Evolutionary conservation across 306 rosid species (phyloP).

Genomic region (Dicorynia guianensis): DNA sequence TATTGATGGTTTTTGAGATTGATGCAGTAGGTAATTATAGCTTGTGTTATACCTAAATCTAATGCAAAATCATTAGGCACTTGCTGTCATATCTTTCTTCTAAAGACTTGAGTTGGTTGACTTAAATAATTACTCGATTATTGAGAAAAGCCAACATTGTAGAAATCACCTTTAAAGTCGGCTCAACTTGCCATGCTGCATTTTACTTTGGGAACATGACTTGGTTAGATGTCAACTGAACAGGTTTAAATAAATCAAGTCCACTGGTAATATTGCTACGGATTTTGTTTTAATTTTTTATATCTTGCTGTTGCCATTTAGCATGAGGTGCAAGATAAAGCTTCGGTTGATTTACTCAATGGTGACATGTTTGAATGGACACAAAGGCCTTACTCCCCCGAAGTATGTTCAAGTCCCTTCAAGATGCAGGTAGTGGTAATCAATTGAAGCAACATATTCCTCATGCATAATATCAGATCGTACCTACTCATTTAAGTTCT

Average conservation of each 20-base stretch:
- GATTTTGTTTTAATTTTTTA: conserved; percentile 13
- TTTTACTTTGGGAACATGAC: neutral
- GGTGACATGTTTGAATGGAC: conserved; percentile 98
- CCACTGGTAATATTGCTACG: neutral
- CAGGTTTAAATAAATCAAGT: conserved; percentile 14
- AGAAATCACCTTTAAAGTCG: conserved; percentile 9
- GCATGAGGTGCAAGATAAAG: conserved; percentile 62
- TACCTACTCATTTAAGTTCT: conserved; percentile 24
- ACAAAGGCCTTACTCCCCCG: conserved; percentile 92
- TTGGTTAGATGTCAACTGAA: neutral
- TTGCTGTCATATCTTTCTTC: neutral
- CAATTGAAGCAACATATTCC: conserved; percentile 13
- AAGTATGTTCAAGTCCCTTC: conserved; percentile 76
- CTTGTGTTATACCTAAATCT: neutral
- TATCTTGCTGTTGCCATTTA: conserved; percentile 39
- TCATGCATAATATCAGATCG: conserved; percentile 19
- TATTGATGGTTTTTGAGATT: neutral
- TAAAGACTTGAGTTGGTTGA: neutral
- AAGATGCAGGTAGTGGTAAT: conserved; percentile 64
- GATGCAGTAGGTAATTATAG: neutral
- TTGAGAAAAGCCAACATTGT: neutral
- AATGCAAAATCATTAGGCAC: neutral
- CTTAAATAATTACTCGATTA: neutral
- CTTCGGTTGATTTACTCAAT: conserved; percentile 61
- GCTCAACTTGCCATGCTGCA: neutral